Evolutionary conservation across 2,329 filamentous ascomycete species (phyloP).

Genomic region (Aspergillus aculeatinus): DNA sequence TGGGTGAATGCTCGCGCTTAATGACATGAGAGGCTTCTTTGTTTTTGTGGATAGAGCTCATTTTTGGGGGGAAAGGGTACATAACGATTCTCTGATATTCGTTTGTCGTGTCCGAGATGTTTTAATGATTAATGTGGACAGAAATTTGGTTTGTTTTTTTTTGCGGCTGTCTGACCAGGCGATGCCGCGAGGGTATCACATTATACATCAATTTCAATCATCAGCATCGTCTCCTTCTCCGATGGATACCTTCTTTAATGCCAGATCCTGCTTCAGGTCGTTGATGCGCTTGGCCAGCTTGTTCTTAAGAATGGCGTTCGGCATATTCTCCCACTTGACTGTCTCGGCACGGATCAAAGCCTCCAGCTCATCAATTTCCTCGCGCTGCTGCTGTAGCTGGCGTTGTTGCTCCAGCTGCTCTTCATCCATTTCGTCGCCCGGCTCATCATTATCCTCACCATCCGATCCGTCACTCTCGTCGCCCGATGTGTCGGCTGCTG

Average conservation of each 20-base stretch:
- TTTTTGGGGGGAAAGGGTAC: background rate
- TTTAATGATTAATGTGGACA: background rate
- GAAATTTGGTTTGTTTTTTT: background rate
- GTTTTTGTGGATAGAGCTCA: background rate
- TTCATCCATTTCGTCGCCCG: slow-evolving; percentile 43
- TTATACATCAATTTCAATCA: slow-evolving; percentile 20
- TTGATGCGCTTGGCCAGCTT: slow-evolving; percentile 48
- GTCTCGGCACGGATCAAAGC: slow-evolving; percentile 41
- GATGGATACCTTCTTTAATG: slow-evolving; percentile 45
- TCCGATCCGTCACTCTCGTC: slow-evolving; percentile 44
- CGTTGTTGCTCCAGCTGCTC: slow-evolving; percentile 44
- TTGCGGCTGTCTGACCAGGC: background rate
- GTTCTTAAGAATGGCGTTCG: slow-evolving; percentile 41
- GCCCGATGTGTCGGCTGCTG: slow-evolving; percentile 40
- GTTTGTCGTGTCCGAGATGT: background rate
- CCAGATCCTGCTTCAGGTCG: slow-evolving; percentile 44
- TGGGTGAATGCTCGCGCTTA: slow-evolving; percentile 26
- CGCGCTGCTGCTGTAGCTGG: slow-evolving; percentile 45
- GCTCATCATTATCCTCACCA: slow-evolving; percentile 35
- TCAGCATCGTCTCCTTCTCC: slow-evolving; percentile 38
- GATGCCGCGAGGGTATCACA: slow-evolving; percentile 15
- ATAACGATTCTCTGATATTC: background rate
- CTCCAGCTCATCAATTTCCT: slow-evolving; percentile 47
- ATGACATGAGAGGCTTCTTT: background rate
- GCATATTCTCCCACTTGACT: slow-evolving; percentile 40